Base-by-base conservation (phyloP, 108 stramenopile genomes). In the Mediolabrus comicus region DNA sequence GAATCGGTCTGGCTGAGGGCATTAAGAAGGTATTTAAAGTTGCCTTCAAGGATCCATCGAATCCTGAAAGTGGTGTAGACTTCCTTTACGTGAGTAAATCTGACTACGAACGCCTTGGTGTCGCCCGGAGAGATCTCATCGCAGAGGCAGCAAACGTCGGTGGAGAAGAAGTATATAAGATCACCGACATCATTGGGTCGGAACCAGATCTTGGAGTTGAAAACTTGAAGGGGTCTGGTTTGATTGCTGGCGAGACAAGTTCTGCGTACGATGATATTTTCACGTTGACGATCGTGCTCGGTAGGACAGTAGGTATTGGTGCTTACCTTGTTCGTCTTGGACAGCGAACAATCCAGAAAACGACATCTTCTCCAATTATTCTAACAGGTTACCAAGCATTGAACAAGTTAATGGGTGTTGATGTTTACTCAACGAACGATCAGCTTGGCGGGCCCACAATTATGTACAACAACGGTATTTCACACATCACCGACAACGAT, bases 251-350 rank as follows among this genome's bases (percentile, higher is more conserved):
- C 24, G 99, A 98, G 82, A 99, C 99, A 6, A 88, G 96, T 66
- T 53, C 72, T 29, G 98, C 99, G 24, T 99, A 99, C 79, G 76
- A 97, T 28, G 95, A 98, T 32, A 90, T 95, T 64, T 98, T 98
- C 87, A 99, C 99, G 22, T 80, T 99, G 77, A 98, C 98, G 3
- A 81, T 96, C 71, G 98, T 97, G 4, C 87, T 95, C 10, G 96
- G 97, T 60, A 83, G 98, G 69, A 97, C 95, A 32, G 99, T 99
- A 11, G 99, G 99, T 38, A 99, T 99, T 70, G 99, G 99, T 17
- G 99, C 99, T n/a, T 99, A 99, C 79, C 88, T 99, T 8, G 97
- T 98, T 26, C 90, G 99, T 51, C 86, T 99, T 27, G 98, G 98
- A 31, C 99, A 98, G 68, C 84, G 99, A 29, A 97, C 96, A 19